Percentiles rank a stretch among this genome's conserved stretches.
Conservation (phyloP, 177 flowering plant species). For the Telopea speciosissima region DNA sequence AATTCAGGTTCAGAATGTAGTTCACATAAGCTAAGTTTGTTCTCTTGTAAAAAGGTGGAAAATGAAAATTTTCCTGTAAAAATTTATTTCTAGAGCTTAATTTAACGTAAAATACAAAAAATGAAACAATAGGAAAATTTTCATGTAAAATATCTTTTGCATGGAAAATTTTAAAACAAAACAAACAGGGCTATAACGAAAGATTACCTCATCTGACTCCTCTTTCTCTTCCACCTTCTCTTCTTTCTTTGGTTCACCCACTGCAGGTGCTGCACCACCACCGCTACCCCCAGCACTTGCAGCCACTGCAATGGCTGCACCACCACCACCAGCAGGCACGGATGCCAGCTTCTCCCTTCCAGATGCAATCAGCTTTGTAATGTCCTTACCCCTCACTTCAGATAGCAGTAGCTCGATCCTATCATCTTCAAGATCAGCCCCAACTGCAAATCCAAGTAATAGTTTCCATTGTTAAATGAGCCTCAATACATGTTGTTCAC, state of each 20-base stretch:
- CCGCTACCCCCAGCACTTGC: constrained; percentile 28
- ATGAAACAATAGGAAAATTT: too few relatives aligned
- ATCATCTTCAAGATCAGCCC: constrained; percentile 57
- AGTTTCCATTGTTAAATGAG: not conserved
- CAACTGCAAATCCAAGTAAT: constrained; percentile 34
- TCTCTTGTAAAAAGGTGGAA: too few relatives aligned
- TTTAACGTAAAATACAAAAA: too few relatives aligned
- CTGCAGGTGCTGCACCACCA: constrained; percentile 40
- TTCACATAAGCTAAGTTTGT: too few relatives aligned
- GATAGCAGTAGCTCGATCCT: constrained; percentile 45
- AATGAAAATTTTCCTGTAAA: too few relatives aligned
- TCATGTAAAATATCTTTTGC: too few relatives aligned
- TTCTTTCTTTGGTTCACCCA: constrained; percentile 47
- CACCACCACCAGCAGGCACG: constrained; percentile 55
- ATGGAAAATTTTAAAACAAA: too few relatives aligned
- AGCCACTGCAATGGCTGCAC: constrained; percentile 22
- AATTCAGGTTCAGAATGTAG: too few relatives aligned
- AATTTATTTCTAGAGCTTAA: too few relatives aligned
- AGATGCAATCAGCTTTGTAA: constrained; percentile 53
- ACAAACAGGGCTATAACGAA: too few relatives aligned
- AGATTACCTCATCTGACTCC: constrained; percentile 44
- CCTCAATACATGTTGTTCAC: too few relatives aligned
- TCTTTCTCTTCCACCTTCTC: constrained; percentile 63
- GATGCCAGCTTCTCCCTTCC: constrained; percentile 61
- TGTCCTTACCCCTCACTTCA: constrained; percentile 52